Base-by-base conservation (phyloP, 1,284 basidiomycete genomes). In the Ceratobasidium sp. region DNA sequence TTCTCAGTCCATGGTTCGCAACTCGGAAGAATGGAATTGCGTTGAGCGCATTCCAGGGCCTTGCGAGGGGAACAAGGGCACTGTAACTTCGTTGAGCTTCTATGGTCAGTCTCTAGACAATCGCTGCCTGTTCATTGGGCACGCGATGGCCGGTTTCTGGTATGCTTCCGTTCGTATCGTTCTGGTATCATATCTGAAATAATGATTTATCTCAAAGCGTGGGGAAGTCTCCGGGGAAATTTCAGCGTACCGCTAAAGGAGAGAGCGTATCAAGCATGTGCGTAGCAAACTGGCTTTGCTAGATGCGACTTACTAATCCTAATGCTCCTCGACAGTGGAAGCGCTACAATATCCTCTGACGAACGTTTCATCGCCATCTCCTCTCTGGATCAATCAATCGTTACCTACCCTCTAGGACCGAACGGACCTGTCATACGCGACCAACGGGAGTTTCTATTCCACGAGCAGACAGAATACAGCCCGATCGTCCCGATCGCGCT, bases 401-500 rank as follows among this genome's bases (percentile, higher is more conserved):
- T 40, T 1, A 33, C 33, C 28, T 63, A 63, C 12, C 12, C 18
- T 28, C 28, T 63, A 5, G 18, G 18, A 1, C 33, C 28, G 12
- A 7, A 33, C 7, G 60, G 60, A 1, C 60, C 60, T 10, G 0
- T 63, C 28, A 2, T 28, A 12, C 18, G 18, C 28, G 20, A n/a
- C 3, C 28, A 39, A 40, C 18, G 5, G 6, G 60, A 63, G 40
- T 63, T 63, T 33, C 3, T 5, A 1, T 39, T 20, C 15, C 18
- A 40, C 7, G 60, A 33, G 15, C 28, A 63, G 13, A 18, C 60
- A 1, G 60, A 63, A 4, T 63, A 40, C 12, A 20, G 28, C 12
- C 60, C 60, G 6, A 63, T 63, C 15, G 60, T 63, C 33, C 60
- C 28, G 15, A 40, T 63, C 12, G 60, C 60, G 10, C 33, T 63